Evolutionary conservation across 148 eudicot genomes (phyloP).

Genomic region (Silene uniflora): DNA sequence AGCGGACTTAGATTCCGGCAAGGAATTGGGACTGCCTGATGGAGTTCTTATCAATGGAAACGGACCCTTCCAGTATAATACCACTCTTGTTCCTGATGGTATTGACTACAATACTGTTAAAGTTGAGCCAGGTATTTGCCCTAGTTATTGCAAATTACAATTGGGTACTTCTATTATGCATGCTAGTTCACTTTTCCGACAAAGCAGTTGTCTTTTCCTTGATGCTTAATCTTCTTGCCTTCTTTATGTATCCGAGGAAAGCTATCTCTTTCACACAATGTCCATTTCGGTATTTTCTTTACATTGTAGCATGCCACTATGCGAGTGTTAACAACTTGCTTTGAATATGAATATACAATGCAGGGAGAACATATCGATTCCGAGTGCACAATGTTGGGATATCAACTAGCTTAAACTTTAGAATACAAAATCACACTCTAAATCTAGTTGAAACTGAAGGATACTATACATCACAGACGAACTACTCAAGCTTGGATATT

Average conservation of each 20-base stretch:
- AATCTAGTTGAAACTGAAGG: slow-evolving; percentile 93
- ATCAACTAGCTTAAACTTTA: slow-evolving; percentile 89
- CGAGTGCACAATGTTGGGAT: slow-evolving; percentile 94
- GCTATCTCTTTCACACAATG: too few species aligned
- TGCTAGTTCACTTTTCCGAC: too few species aligned
- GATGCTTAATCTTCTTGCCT: too few species aligned
- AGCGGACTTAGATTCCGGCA: slow-evolving; percentile 56
- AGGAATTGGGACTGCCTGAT: slow-evolving; percentile 96
- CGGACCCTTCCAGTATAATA: slow-evolving; percentile 87
- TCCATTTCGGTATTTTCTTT: too few species aligned
- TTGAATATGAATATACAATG: neutral
- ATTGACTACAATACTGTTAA: slow-evolving; percentile 78
- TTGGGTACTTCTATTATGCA: neutral
- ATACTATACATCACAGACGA: slow-evolving; percentile 91
- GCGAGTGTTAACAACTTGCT: rapidly evolving
- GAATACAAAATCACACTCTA: slow-evolving; percentile 88
- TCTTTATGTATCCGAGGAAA: too few species aligned
- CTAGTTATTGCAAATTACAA: too few species aligned
- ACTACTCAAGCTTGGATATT: slow-evolving; percentile 89
- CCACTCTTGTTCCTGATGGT: slow-evolving; percentile 82
- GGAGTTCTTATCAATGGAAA: slow-evolving; percentile 96
- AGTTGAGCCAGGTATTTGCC: slow-evolving; percentile 92
- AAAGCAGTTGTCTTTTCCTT: too few species aligned
- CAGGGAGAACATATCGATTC: slow-evolving; percentile 89
- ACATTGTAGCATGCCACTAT: too few species aligned